Percentiles rank a stretch among this genome's conserved stretches.
Evolutionary conservation across 140 eudicot genomes (phyloP).

Genomic region (Artemisia princeps): DNA sequence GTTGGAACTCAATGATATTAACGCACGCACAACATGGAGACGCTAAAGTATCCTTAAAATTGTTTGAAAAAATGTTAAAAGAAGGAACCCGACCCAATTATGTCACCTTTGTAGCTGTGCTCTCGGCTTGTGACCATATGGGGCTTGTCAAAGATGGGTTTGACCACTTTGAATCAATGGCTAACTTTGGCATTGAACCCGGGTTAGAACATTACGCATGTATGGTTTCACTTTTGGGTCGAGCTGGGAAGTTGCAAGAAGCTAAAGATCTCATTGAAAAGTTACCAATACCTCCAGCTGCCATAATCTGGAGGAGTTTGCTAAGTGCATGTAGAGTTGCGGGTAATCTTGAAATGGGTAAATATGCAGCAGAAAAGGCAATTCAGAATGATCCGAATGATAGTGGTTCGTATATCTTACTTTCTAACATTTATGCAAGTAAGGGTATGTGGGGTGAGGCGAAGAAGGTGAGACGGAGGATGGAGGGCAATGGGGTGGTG

Average conservation of each 20-base stretch:
- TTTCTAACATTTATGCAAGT: slow-evolving; percentile 62
- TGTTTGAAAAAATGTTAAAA: slow-evolving; percentile 42
- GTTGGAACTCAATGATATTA: slow-evolving; percentile 70
- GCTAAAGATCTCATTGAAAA: slow-evolving; percentile 59
- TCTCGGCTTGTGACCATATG: slow-evolving; percentile 72
- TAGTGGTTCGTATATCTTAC: slow-evolving; percentile 65
- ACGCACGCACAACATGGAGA: slow-evolving; percentile 69
- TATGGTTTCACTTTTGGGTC: slow-evolving; percentile 60
- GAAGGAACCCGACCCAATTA: slow-evolving; percentile 46
- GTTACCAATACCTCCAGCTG: slow-evolving; percentile 54
- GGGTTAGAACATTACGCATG: slow-evolving; percentile 70
- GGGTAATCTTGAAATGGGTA: slow-evolving; percentile 49
- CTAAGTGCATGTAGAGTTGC: slow-evolving; percentile 56
- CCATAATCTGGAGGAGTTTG: slow-evolving; percentile 62
- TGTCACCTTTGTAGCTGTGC: slow-evolving; percentile 58
- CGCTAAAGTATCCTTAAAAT: slow-evolving; percentile 44
- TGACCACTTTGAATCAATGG: slow-evolving; percentile 43
- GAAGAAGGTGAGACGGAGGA: slow-evolving; percentile 48
- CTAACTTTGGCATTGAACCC: slow-evolving; percentile 53
- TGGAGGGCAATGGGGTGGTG: slow-evolving; percentile 51
- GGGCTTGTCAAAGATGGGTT: slow-evolving; percentile 64
- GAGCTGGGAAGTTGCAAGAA: slow-evolving; percentile 59
- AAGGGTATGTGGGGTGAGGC: slow-evolving; percentile 64
- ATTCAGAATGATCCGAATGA: slow-evolving; percentile 47
- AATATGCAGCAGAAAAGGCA: slow-evolving; percentile 67